Evolutionary conservation across 352 stramenopile genomes (phyloP), one percentile per base, ranked within the genome.

Genomic region (Thraustotheca clavata): DNA sequence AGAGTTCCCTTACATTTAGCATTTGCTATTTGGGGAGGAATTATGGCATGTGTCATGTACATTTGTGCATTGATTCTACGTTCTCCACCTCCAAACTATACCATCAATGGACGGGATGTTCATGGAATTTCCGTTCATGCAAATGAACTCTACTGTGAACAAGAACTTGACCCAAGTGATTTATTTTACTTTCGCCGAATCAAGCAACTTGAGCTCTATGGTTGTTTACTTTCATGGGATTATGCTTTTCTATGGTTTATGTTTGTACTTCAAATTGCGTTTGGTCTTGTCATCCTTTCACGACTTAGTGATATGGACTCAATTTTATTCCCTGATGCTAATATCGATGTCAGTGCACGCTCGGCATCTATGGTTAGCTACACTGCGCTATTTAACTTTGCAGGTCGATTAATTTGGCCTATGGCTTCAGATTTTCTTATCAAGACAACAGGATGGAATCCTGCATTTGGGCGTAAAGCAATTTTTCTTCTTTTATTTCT

Each of bases 241-340:
- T 86, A 75, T 67, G 67, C 79, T 55, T 79, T 82, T 71, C 69
- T 87, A 38, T 87, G 86, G 69, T 70, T 87, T 49, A 84, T 83
- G 75, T 81, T 86, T 67, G 83, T 81, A 41, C 72, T 62, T 57
- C 82, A 80, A 63, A 77, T 84, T 71, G 72, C 83, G 24, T 87
- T 81, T 43, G 76, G 78, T 7, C 73, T 84, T 48, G 82, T 86
- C 39, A 75, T 84, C 49, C 76, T 87, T 43, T 86, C 78, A 4
- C 78, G 76, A 63, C 71, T 87, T 4, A 79, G 73, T 24, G 60
- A 47, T n/a, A 84, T 84, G 76, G 77, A 72, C 54, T 69, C 72
- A 14, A 68, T 77, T 36, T 72, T 83, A 57, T 83, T 83, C 41
- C 50, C 76, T 0, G 49, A 69, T 60, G 43, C 74, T 24, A n/a